Conservation (phyloP, 2,329 filamentous ascomycete species). For the Talaromyces sp. region DNA sequence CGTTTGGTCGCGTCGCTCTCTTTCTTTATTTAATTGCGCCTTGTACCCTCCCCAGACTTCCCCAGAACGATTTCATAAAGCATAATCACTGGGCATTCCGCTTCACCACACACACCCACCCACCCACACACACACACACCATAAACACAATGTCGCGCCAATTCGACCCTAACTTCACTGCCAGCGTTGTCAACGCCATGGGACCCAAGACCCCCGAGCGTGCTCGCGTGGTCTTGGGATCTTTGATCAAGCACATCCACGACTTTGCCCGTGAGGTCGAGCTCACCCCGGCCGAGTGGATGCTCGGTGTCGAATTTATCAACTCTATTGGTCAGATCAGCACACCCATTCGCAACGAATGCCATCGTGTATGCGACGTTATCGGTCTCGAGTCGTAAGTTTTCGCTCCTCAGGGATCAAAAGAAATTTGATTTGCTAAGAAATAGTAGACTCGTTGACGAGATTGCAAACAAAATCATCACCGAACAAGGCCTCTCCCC, state of each 20-base stretch:
- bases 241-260: conserved; percentile 69
- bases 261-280: conserved; percentile 76
- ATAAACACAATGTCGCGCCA: conserved; percentile 24
- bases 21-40: neutral
- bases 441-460: conserved; percentile 65
- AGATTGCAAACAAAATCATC: conserved; percentile 68
- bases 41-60: neutral
- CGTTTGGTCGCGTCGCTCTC: neutral
- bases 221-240: conserved; percentile 60
- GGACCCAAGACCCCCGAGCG: conserved; percentile 65
- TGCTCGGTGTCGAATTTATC: conserved; percentile 69
- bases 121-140: neutral
- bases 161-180: conserved; percentile 75
- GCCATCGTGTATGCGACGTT: conserved; percentile 69
- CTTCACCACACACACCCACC: neutral
- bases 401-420: neutral
- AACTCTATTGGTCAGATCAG: conserved; percentile 71
- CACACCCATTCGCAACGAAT: conserved; percentile 68
- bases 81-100: neutral
- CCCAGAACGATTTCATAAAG: neutral
- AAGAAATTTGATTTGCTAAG: neutral
- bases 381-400: conserved; percentile 64
- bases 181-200: conserved; percentile 70
- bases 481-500: conserved; percentile 60
- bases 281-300: conserved; percentile 73